Evolutionary conservation across 345 rosid species (phyloP).

Genomic region (Dimocarpus longan): DNA sequence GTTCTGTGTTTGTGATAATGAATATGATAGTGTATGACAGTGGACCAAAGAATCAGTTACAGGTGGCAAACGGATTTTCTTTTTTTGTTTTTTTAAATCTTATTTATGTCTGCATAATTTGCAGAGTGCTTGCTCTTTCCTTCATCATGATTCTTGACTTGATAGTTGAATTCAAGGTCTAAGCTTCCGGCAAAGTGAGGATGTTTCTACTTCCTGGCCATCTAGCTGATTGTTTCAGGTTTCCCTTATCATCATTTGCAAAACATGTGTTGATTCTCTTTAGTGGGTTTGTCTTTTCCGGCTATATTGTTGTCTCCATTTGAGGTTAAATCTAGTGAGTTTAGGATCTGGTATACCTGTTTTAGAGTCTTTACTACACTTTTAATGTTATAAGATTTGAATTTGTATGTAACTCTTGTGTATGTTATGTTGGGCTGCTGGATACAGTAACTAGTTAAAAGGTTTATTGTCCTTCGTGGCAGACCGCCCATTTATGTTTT

Average conservation of each 20-base stretch:
- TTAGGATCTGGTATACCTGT: constrained; percentile 8
- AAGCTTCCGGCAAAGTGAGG: constrained; percentile 45
- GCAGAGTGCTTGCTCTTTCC: constrained; percentile 57
- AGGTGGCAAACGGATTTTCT: constrained; percentile 16
- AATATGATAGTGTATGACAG: constrained; percentile 1
- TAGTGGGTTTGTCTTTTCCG: constrained; percentile 15
- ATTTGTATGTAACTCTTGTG: not conserved
- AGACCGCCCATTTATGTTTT: not conserved
- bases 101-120: constrained; percentile 43
- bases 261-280: constrained; percentile 22
- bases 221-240: constrained; percentile 58
- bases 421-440: constrained; percentile 1
- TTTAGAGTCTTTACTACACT: not conserved
- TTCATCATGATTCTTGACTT: constrained; percentile 51
- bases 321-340: constrained; percentile 3
- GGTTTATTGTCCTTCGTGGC: not conserved
- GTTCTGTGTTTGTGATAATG: not conserved
- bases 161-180: constrained; percentile 50
- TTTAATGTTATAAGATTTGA: constrained; percentile 5
- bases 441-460: constrained; percentile 8
- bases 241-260: constrained; percentile 39
- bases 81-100: constrained; percentile 31
- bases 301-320: constrained; percentile 5
- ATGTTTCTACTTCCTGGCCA: constrained; percentile 52
- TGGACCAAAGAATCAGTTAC: constrained; percentile 26